Percentiles rank a stretch among this genome's conserved stretches.
Conservation (phyloP, 2,329 filamentous ascomycete genomes). For the Penicillium griseofulvum region DNA sequence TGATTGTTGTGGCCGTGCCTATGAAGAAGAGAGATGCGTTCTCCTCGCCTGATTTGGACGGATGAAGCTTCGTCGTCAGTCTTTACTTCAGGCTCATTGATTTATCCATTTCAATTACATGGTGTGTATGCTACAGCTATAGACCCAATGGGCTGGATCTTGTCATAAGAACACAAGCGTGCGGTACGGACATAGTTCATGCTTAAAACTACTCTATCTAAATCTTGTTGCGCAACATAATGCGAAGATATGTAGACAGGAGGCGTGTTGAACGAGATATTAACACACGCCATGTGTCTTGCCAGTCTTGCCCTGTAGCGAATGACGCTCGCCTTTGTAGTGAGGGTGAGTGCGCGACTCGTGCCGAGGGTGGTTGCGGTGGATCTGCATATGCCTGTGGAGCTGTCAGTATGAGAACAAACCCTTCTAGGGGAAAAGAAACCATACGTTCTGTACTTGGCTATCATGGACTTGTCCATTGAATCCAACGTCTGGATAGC, state of each 20-base stretch:
- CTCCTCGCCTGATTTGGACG: conserved; percentile 30
- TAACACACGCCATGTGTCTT: conserved; percentile 88
- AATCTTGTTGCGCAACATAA: background rate
- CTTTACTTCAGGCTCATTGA: background rate
- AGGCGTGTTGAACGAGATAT: background rate
- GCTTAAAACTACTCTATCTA: background rate
- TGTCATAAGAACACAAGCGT: background rate
- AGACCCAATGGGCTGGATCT: background rate
- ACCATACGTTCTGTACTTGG: conserved; percentile 64
- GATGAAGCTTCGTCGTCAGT: conserved; percentile 42
- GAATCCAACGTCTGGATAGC: conserved; percentile 68
- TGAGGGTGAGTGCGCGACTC: conserved; percentile 48
- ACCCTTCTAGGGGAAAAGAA: background rate
- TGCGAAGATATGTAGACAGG: background rate
- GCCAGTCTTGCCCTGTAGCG: conserved; percentile 81
- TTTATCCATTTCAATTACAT: background rate
- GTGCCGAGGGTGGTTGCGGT: conserved; percentile 55
- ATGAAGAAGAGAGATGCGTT: conserved; percentile 42
- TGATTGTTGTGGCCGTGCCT: conserved; percentile 41
- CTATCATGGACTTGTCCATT: conserved; percentile 70
- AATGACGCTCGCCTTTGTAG: conserved; percentile 75
- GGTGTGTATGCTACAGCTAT: background rate
- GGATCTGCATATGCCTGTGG: conserved; percentile 52
- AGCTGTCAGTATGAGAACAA: background rate
- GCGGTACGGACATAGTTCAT: background rate